Evolutionary conservation across 768 basidiomycete genomes (phyloP).

Genomic region (Boletus rubropictus): DNA sequence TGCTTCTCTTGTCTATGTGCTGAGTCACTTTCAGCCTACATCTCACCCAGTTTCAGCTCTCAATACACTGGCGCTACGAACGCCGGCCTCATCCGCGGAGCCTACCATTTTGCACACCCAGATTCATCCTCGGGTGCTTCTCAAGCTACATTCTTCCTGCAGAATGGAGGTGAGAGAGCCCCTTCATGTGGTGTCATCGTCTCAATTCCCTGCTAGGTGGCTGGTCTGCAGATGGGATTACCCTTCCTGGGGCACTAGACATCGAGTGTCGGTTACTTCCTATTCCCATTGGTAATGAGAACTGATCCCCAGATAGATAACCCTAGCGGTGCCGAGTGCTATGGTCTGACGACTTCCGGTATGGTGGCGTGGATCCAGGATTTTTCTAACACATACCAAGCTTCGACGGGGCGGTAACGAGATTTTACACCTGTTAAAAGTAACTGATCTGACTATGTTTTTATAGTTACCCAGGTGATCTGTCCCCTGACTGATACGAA

Average conservation of each 20-base stretch:
- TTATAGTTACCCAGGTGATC: slow-evolving; percentile 38
- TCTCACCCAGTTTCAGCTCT: slow-evolving; percentile 32
- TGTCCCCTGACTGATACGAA: slow-evolving; percentile 1
- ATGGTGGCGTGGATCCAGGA: slow-evolving; percentile 63
- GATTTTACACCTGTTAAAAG: not conserved
- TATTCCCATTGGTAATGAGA: not conserved
- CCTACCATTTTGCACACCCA: slow-evolving; percentile 58
- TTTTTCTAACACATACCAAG: slow-evolving; percentile 56
- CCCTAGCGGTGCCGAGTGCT: slow-evolving; percentile 48
- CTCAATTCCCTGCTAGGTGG: slow-evolving; percentile 33
- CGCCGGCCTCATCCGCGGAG: slow-evolving; percentile 52
- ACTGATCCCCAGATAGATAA: slow-evolving; percentile 35
- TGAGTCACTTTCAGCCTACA: slow-evolving; percentile 17
- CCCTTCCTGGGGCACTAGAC: slow-evolving; percentile 60
- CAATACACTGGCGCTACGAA: slow-evolving; percentile 55
- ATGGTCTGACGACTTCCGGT: slow-evolving; percentile 42
- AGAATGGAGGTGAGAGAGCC: slow-evolving; percentile 41
- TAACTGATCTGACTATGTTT: not conserved
- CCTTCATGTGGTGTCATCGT: not conserved
- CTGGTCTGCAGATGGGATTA: slow-evolving; percentile 51
- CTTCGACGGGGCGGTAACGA: slow-evolving; percentile 41
- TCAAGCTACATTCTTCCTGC: slow-evolving; percentile 56
- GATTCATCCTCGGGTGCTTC: slow-evolving; percentile 47
- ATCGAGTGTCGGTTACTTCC: slow-evolving; percentile 46
- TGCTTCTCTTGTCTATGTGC: not conserved